These are phyloP conservation scores for Meyerozyma guilliermondii DNA, from an alignment of 1,139 yeast species.

Conservation along the genomic window DNA sequence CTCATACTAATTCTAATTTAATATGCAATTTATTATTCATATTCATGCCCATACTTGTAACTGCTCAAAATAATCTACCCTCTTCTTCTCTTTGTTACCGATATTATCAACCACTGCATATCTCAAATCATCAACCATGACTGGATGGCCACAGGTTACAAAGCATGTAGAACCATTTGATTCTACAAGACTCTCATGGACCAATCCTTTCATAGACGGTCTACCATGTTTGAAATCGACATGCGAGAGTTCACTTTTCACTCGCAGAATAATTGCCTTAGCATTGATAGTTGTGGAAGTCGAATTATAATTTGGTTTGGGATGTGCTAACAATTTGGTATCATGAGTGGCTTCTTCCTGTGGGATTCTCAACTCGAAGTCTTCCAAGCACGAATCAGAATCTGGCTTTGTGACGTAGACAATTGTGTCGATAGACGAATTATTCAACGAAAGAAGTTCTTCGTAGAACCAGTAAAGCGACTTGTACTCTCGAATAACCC, in stretches of 20 bases:
- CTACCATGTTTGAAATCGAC: slow-evolving; percentile 28
- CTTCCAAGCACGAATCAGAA: slow-evolving; percentile 5
- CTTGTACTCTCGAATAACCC: slow-evolving; percentile 17
- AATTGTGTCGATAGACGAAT: slow-evolving; percentile 12
- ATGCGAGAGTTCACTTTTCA: slow-evolving; percentile 15
- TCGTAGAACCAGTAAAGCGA: slow-evolving; percentile 17
- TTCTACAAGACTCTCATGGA: slow-evolving; percentile 22
- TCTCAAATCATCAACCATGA: slow-evolving; percentile 48
- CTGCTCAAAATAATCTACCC: slow-evolving; percentile 46
- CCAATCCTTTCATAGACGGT: slow-evolving; percentile 25
- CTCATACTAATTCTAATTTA: too few species aligned
- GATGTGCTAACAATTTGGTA: background rate
- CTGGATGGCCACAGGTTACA: slow-evolving; percentile 50
- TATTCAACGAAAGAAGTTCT: slow-evolving; percentile 13
- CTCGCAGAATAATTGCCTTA: slow-evolving; percentile 6
- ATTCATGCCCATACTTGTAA: slow-evolving; percentile 32
- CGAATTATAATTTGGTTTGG: slow-evolving; percentile 3
- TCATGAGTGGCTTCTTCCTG: background rate
- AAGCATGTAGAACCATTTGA: slow-evolving; percentile 36
- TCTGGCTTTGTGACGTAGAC: slow-evolving; percentile 15
- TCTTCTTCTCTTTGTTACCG: slow-evolving; percentile 20
- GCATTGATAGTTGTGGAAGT: slow-evolving; percentile 3
- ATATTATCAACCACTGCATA: slow-evolving; percentile 24
- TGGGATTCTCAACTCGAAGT: slow-evolving; percentile 3
- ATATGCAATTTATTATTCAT: background rate